Evolutionary conservation across 805 yeast genomes (phyloP), one percentile per base, ranked within the genome.

Genomic region (Pichia occidentalis): DNA sequence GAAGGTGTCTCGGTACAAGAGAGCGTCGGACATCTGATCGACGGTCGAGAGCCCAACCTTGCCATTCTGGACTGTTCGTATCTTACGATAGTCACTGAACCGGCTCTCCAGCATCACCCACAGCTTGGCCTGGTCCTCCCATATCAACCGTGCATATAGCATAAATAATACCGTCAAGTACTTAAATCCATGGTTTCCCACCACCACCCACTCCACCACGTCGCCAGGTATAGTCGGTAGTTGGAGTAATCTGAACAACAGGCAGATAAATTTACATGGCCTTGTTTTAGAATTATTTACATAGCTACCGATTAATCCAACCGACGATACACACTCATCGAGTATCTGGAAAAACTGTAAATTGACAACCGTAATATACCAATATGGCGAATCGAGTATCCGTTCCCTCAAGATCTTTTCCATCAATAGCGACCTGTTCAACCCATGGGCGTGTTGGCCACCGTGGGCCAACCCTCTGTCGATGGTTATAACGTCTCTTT

Each of bases 241-340:
- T 56, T 90, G 95, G 4, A 88, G 65, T 41, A 90, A 55, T 46
- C 90, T 77, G 51, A 85, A 74, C 24, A 86, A 57, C 31, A 95
- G 67, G 52, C 95, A 79, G n/a, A 85, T 54, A 49, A 85, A 86
- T 11, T 78, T 80, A 13, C 82, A 65, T 0, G 94, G 92, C 43
- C 75, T 59, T 23, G 76, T 75, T 17, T 61, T 63, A 35, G 71
- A 49, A 10, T 34, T 26, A 31, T 59, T 57, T 2, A 49, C 37
- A 40, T 60, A 61, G 1, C 62, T 54, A 0, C 85, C 90, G 4
- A 85, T 57, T 34, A 65, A 64, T 8, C 67, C 52, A 6, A 77
- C 20, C 19, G 29, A 43, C 6, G 61, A 60, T 0, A 36, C 45
- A 2, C 65, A 64, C 26, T 67, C 55, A 43, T 78, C 82, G 35